Percentiles rank a stretch among this genome's conserved stretches.
Evolutionary conservation across 2,329 filamentous ascomycete genomes (phyloP).

Genomic region (Paraphoma chrysanthemicola): DNA sequence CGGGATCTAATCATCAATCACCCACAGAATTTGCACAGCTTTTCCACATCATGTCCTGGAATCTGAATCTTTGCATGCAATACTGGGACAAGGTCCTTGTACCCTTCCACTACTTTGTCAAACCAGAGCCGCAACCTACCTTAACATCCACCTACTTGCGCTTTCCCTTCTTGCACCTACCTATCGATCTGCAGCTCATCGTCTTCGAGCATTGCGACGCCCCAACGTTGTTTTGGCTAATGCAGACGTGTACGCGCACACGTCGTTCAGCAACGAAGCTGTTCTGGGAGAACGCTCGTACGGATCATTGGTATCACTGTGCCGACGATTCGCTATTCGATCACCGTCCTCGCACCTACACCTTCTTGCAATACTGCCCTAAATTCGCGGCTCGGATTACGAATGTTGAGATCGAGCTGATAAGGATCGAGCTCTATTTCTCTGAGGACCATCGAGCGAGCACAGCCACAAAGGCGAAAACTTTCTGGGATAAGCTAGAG

Average conservation of each 20-base stretch:
- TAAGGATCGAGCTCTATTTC: neutral
- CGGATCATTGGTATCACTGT: neutral
- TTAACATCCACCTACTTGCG: neutral
- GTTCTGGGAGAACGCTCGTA: slow-evolving; percentile 2
- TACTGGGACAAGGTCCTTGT: neutral
- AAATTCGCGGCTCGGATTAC: neutral
- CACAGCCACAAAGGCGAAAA: neutral
- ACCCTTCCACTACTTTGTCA: neutral
- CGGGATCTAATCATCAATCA: no score
- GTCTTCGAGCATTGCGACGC: slow-evolving; percentile 23
- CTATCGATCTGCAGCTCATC: slow-evolving; percentile 30
- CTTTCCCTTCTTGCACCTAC: slow-evolving; percentile 28
- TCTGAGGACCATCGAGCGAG: neutral
- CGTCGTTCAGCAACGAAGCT: slow-evolving; percentile 5
- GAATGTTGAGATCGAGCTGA: neutral
- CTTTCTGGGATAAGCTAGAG: neutral
- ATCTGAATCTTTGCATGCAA: neutral
- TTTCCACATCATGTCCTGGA: neutral
- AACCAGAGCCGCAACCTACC: neutral
- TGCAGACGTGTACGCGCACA: slow-evolving; percentile 8
- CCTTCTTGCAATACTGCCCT: neutral
- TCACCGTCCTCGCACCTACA: neutral
- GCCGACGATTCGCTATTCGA: neutral
- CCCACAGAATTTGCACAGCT: neutral
- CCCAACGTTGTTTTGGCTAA: slow-evolving; percentile 6